Percentiles rank a stretch among this genome's conserved stretches.
Evolutionary conservation across 345 rosid genomes (phyloP).

Genomic region (Eucalyptus marginata): DNA sequence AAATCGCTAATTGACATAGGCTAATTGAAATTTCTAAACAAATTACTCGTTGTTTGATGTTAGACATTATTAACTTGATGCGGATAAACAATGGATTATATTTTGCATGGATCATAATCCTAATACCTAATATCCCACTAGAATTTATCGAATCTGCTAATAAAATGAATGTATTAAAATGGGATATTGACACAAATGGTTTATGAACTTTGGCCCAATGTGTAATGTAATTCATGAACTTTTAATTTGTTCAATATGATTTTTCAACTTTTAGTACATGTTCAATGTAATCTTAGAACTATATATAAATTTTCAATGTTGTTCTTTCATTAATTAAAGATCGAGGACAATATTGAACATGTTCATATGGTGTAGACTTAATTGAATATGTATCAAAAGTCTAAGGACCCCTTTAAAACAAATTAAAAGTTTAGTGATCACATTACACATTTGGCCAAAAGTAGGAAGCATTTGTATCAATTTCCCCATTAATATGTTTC

Average conservation of each 20-base stretch:
- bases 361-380: neutral
- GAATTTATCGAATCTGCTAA: neutral
- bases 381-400: neutral
- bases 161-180: neutral
- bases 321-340: neutral
- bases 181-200: neutral
- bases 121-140: neutral
- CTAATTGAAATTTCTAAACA: neutral
- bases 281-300: neutral
- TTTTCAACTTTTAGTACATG: too few relatives aligned
- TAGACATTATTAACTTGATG: neutral
- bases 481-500: neutral
- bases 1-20: neutral
- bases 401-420: neutral
- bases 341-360: neutral
- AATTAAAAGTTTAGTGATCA: too few relatives aligned
- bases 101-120: neutral
- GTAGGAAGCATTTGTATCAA: neutral
- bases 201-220: neutral
- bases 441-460: too few relatives aligned
- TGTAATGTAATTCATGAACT: too few relatives aligned
- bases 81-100: neutral
- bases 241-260: too few relatives aligned
- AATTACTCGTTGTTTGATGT: neutral
- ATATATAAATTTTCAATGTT: too few relatives aligned